Evolutionary conservation across 768 basidiomycete genomes (phyloP).

Genomic region (Tylopilus rubrobrunneus): DNA sequence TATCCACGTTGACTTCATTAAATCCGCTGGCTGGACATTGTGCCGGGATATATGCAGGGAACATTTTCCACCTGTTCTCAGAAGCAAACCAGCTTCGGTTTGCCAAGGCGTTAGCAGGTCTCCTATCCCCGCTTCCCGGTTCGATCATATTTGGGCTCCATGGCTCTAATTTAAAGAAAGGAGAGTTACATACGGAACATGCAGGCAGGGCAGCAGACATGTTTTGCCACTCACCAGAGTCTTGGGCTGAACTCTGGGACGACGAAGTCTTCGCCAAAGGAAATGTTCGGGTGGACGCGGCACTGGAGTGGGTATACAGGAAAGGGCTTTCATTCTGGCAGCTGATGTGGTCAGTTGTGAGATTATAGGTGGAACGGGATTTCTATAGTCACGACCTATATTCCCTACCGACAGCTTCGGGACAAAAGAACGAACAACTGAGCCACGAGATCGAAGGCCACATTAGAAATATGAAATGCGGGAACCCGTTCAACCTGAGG

Average conservation of each 20-base stretch:
- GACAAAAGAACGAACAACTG: too few relatives aligned
- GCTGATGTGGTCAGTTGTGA: too few relatives aligned
- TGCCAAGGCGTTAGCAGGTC: constrained; percentile 24
- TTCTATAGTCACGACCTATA: too few relatives aligned
- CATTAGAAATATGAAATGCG: too few relatives aligned
- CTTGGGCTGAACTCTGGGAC: constrained; percentile 23
- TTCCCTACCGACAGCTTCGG: too few relatives aligned
- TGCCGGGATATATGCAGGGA: constrained; percentile 42
- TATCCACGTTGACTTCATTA: constrained; percentile 38
- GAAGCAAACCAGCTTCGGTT: constrained; percentile 25
- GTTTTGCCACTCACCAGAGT: constrained; percentile 11
- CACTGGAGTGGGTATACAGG: too few relatives aligned
- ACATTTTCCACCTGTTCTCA: background rate
- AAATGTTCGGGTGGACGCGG: too few relatives aligned
- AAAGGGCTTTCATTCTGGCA: too few relatives aligned
- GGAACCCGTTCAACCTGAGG: too few relatives aligned
- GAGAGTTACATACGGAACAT: background rate
- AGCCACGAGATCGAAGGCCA: too few relatives aligned
- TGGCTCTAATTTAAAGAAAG: background rate
- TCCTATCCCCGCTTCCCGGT: constrained; percentile 26
- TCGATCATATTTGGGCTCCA: background rate
- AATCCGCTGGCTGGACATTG: constrained; percentile 45
- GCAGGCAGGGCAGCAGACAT: background rate
- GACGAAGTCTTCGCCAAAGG: too few relatives aligned
- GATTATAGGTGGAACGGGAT: too few relatives aligned